Base-by-base conservation (phyloP, 2,329 filamentous ascomycete species). In the Alternaria tenuissima region DNA sequence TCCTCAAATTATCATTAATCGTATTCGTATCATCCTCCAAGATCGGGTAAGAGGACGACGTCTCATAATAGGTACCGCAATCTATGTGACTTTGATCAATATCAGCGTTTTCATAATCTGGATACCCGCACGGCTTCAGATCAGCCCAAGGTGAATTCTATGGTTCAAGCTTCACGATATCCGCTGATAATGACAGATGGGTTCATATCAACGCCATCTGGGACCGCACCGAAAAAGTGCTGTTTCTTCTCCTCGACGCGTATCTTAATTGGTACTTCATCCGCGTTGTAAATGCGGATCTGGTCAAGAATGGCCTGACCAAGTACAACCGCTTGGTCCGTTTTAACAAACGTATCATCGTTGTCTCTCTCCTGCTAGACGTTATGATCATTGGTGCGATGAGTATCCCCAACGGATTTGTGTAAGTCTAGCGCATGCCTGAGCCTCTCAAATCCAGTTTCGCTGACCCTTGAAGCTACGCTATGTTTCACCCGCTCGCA, bases 401-500 rank as follows among this genome's bases (percentile, higher is more conserved):
- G 81, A 79, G 75, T 18, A 70, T 81, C 2, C 75, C 72, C 0
- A 79, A 81, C 55, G 74, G 75, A 14, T 75, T 79, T 12, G 74
- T 82, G 76, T 77, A 67, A 62, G 69, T 64, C 30, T 24, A n/a
- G 18, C 2, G 28, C 4, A 36, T 14, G n/a, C 30, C 20, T 42
- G 39, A 24, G 20, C 18, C 14, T 28, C 47, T 11, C 30, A 30
- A 4, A 36, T 8, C 3, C 9, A 36, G 7, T 24, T 20, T 7
- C 6, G 28, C 32, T 53, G 28, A 52, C 3, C 22, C 14, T 8
- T n/a, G 7, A 52, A 76, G 71, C 24, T 84, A 82, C 63, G 73
- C 82, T 9, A 81, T 83, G 57, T 81, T 83, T 59, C 80, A 83
- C 51, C 82, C 83, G 1, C 68, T 84, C 1, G 81, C 78, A 1